These are phyloP conservation scores for Oryza glumipatula DNA, from an alignment of 176 grass and related monocot species.

Conservation along the genomic window DNA sequence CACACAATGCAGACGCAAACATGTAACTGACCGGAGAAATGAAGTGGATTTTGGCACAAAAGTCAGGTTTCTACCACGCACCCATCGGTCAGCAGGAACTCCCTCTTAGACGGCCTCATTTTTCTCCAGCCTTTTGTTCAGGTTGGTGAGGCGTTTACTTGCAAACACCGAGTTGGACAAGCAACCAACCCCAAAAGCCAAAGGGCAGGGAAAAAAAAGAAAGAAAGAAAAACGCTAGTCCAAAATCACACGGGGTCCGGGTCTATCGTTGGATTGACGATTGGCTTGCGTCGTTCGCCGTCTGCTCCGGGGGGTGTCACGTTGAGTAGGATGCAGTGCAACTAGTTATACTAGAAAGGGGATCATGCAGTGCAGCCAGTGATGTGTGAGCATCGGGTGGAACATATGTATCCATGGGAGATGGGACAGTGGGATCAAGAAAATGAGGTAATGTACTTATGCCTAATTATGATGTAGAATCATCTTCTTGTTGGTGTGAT, in stretches of 20 bases:
- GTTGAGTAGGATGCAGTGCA: constrained; percentile 21
- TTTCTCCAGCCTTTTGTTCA: constrained; percentile 11
- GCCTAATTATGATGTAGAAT: not conserved
- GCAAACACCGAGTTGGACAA: constrained; percentile 45
- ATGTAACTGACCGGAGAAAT: not conserved
- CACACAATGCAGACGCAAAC: not conserved
- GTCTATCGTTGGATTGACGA: not conserved
- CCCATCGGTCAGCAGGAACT: constrained; percentile 6
- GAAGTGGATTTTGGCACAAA: not conserved
- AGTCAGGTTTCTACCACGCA: constrained; percentile 14
- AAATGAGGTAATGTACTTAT: not conserved
- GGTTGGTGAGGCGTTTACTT: constrained; percentile 61
- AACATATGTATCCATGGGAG: not conserved
- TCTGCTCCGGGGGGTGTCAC: not conserved
- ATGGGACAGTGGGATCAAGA: not conserved
- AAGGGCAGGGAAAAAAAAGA: not conserved
- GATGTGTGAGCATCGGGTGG: not conserved
- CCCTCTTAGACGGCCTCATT: constrained; percentile 11
- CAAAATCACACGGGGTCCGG: not conserved
- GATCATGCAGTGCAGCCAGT: not conserved
- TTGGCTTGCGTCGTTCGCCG: not conserved
- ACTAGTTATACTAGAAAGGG: not conserved
- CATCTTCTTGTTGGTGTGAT: not conserved
- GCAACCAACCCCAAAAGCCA: constrained; percentile 24
- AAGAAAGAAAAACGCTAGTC: constrained; percentile 15